Conservation (phyloP, 768 basidiomycete genomes). For the Lentinus tigrinus region DNA sequence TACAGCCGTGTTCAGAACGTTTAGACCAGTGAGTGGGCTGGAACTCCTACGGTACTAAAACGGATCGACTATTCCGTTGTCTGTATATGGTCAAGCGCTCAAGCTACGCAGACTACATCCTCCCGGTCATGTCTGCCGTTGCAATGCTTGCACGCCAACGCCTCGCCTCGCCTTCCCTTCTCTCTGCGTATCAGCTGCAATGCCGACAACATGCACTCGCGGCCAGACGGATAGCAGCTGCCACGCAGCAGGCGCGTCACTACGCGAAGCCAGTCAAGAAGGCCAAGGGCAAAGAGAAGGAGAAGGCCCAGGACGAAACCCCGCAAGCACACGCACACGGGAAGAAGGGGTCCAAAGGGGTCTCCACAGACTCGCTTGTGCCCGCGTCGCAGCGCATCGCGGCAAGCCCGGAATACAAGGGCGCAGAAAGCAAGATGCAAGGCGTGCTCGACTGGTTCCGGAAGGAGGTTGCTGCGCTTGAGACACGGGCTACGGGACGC, state of each 20-base stretch:
- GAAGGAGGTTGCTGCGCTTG: constrained; percentile 71
- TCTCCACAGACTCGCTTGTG: constrained; percentile 56
- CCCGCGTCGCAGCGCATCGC: constrained; percentile 67
- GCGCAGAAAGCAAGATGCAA: constrained; percentile 63
- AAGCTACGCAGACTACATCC: no score
- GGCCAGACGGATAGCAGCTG: constrained; percentile 1
- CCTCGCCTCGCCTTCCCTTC: neutral
- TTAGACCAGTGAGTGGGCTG: no score
- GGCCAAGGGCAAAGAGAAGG: constrained; percentile 6
- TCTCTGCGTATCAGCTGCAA: neutral
- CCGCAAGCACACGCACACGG: neutral
- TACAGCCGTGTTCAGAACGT: no score
- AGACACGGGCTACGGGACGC: constrained; percentile 72
- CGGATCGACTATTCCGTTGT: no score
- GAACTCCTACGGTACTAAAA: no score
- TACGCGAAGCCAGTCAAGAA: constrained; percentile 16
- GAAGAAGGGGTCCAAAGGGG: constrained; percentile 6
- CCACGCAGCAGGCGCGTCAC: constrained; percentile 4
- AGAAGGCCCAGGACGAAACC: constrained; percentile 1
- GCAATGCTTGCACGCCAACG: neutral
- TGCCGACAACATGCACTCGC: neutral
- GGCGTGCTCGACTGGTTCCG: constrained; percentile 69
- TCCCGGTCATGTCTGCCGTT: neutral
- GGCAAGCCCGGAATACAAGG: constrained; percentile 59
- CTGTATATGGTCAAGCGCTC: no score